Evolutionary conservation across 768 basidiomycete genomes (phyloP).

Genomic region (Chalciporus piperatus): DNA sequence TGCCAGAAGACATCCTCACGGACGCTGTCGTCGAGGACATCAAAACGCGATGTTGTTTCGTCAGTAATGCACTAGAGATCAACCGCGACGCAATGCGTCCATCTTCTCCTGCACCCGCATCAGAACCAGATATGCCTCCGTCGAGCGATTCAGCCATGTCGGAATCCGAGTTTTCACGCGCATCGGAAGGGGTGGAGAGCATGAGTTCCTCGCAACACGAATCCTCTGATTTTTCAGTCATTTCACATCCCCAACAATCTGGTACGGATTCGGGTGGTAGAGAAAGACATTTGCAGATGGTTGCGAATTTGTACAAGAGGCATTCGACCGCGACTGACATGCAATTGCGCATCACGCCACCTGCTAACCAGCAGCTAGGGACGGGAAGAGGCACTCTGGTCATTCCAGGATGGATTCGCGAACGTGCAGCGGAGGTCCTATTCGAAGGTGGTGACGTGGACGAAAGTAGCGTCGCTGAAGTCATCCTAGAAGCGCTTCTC

Average conservation of each 20-base stretch:
- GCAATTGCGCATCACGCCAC: constrained; percentile 65
- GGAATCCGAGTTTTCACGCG: constrained; percentile 64
- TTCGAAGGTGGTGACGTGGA: constrained; percentile 91
- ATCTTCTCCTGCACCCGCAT: constrained; percentile 29
- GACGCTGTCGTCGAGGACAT: constrained; percentile 85
- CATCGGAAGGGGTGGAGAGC: constrained; percentile 48
- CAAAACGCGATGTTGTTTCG: constrained; percentile 87
- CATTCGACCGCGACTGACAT: constrained; percentile 79
- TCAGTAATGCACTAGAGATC: constrained; percentile 57
- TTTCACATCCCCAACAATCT: constrained; percentile 42
- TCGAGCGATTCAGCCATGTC: constrained; percentile 60
- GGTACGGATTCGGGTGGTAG: constrained; percentile 18
- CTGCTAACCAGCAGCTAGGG: constrained; percentile 61
- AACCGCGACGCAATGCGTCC: constrained; percentile 32
- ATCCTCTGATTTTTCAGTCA: constrained; percentile 52
- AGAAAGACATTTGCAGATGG: constrained; percentile 47
- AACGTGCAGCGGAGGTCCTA: constrained; percentile 85
- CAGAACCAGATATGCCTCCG: constrained; percentile 41
- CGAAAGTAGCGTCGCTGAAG: constrained; percentile 79
- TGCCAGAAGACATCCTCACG: constrained; percentile 78
- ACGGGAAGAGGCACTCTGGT: constrained; percentile 76
- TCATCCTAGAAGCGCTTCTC: constrained; percentile 72
- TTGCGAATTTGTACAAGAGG: constrained; percentile 68
- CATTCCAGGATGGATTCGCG: constrained; percentile 94
- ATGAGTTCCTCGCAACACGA: constrained; percentile 46